Percentiles rank a stretch among this genome's conserved stretches.
Conservation (phyloP, 805 yeast species). For the Hemisphaericaspora nanyangensis region DNA sequence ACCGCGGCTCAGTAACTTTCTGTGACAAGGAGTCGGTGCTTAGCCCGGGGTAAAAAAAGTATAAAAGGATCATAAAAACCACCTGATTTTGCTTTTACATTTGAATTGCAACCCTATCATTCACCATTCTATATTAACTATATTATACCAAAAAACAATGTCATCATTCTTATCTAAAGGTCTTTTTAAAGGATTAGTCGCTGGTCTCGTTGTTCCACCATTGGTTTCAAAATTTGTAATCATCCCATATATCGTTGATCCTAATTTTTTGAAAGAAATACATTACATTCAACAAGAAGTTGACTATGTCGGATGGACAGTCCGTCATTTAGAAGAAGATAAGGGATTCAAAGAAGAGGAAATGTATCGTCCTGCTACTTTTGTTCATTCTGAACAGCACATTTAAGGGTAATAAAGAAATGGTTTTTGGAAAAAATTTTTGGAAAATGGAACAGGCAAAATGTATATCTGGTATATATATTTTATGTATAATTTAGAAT, state of each 20-base stretch:
- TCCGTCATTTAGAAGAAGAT: constrained; percentile 27
- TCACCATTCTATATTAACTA: no score
- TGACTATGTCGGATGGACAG: constrained; percentile 34
- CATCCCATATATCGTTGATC: constrained; percentile 21
- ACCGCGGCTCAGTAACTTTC: no score
- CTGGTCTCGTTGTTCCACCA: constrained; percentile 30
- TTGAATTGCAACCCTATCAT: no score
- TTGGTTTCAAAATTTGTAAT: constrained; percentile 23
- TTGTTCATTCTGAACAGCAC: constrained; percentile 7
- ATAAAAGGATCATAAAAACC: no score
- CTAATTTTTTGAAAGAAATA: constrained; percentile 21
- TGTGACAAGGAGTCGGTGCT: no score
- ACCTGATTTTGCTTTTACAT: no score
- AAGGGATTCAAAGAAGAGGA: constrained; percentile 25
- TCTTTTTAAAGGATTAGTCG: constrained; percentile 19
- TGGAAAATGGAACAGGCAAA: not conserved
- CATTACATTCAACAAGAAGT: constrained; percentile 26
- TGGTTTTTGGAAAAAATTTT: no score
- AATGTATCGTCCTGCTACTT: constrained; percentile 24
- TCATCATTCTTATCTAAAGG: constrained; percentile 4
- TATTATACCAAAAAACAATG: not conserved
- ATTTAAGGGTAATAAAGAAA: no score
- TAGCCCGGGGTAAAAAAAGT: no score
- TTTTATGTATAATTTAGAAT: not conserved
- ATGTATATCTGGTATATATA: not conserved